phyloP scores from a whole-genome alignment of 495 filamentous ascomycete genomes.

The Cryomyces minteri region DNA sequence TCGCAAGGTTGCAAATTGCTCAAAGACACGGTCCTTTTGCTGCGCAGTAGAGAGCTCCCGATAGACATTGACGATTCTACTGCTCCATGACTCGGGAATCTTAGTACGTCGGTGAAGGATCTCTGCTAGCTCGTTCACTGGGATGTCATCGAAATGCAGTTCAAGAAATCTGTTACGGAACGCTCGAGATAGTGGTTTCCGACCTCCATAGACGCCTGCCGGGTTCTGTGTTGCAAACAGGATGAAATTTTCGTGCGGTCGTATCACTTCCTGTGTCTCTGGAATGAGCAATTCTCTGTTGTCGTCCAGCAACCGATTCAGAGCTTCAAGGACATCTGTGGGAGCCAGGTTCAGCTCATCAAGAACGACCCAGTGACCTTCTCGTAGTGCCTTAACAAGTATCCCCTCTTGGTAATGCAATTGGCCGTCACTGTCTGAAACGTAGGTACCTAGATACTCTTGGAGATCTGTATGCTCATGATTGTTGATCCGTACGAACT shows the following conservation, averaged over 20 bases:
- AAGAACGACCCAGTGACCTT: constrained; percentile 94
- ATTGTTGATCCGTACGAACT: constrained; percentile 97
- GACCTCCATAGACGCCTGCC: constrained; percentile 82
- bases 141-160: constrained; percentile 95
- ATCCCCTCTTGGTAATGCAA: constrained; percentile 84
- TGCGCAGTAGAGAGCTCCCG: constrained; percentile 73
- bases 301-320: constrained; percentile 90
- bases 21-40: constrained; percentile 78
- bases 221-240: constrained; percentile 99
- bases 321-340: constrained; percentile 85
- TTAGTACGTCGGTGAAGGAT: constrained; percentile 78
- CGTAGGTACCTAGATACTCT: constrained; percentile 89
- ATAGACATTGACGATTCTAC: constrained; percentile 83
- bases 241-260: constrained; percentile 89
- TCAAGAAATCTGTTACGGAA: constrained; percentile 96
- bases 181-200: constrained; percentile 81
- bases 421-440: constrained; percentile 68
- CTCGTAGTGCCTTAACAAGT: constrained; percentile 76
- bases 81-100: constrained; percentile 81
- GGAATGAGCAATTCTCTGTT: constrained; percentile 96
- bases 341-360: constrained; percentile 95
- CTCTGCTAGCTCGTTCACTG: constrained; percentile 80
- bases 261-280: constrained; percentile 86
- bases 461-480: constrained; percentile 98
- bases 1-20: constrained; percentile 93